A percentile compares a stretch with the other conserved stretches of the same genome.
Conservation (phyloP, 2,329 filamentous ascomycete genomes). For the Colletotrichum sp. region DNA sequence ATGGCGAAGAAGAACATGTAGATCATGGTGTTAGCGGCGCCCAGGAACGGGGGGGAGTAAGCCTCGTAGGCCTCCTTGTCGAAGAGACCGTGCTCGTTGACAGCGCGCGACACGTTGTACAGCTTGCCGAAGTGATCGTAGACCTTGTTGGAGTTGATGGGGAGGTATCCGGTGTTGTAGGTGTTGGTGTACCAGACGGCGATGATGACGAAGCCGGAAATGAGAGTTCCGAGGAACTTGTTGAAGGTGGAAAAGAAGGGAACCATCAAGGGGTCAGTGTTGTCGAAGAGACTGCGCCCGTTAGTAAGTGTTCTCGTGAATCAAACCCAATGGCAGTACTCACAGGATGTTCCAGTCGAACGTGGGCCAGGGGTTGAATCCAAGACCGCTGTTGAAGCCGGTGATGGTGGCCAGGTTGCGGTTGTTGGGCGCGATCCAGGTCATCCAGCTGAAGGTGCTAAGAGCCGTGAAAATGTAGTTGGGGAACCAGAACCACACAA, state of each 20-base stretch:
- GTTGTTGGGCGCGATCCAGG: conserved; percentile 49
- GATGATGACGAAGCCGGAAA: conserved; percentile 59
- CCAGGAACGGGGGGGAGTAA: conserved; percentile 58
- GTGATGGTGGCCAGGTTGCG: conserved; percentile 28
- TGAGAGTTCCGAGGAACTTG: conserved; percentile 61
- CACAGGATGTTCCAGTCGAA: conserved; percentile 33
- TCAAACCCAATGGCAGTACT: neutral
- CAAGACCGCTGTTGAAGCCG: conserved; percentile 33
- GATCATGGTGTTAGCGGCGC: conserved; percentile 53
- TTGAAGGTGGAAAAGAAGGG: conserved; percentile 67
- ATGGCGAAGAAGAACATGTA: conserved; percentile 62
- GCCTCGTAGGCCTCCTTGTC: conserved; percentile 48
- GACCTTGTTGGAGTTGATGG: conserved; percentile 56
- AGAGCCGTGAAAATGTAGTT: conserved; percentile 49
- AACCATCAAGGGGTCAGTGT: conserved; percentile 47
- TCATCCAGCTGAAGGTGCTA: conserved; percentile 49
- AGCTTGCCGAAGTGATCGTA: conserved; percentile 52
- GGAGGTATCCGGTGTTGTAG: conserved; percentile 61
- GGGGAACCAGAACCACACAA: conserved; percentile 55
- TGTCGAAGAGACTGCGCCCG: conserved; percentile 11
- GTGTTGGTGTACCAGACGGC: conserved; percentile 64
- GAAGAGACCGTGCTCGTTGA: conserved; percentile 49
- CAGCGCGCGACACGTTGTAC: conserved; percentile 50
- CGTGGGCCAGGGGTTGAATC: conserved; percentile 31
- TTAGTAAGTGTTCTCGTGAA: neutral